Base-by-base conservation (phyloP, 768 basidiomycete genomes). In the Mycena venus region DNA sequence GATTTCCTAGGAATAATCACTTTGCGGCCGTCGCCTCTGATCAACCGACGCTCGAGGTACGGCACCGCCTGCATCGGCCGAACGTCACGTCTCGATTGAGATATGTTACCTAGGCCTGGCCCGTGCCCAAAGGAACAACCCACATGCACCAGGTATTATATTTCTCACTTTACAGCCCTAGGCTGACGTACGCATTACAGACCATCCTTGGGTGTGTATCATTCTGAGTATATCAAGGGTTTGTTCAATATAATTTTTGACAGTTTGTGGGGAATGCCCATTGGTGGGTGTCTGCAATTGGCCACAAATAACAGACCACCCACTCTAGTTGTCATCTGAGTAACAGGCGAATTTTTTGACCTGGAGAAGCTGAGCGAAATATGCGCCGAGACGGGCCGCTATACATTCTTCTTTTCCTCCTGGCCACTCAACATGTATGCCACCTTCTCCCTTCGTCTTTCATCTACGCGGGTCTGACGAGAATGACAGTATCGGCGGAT, bases 361-460 rank as follows among this genome's bases (percentile, higher is more conserved):
- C 83, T 94, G 44, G 93, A 94, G 80, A 86, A 87, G 70, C 84
- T 94, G 3, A 88, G 91, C 14, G 82, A 88, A 71, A 82, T 84
- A 10, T 94, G 91, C 78, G 87, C 87, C 6, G 88, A 89, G 73
- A 89, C 88, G 2, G 87, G 88, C 6, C 83, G 92, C 76, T 94
- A 92, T 79, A 91, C 91, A 12, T 93, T 95, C 81, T 94, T 94
- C 87, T 93, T 94, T 83, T 88, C 92, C 1, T 93, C 92, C 3
- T 93, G 91, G 92, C 93, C 93, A 0, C 84, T 95, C 74, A 89
- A 93, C 80, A 90, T 94, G 92, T 93, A 76, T 77, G 91, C 82
- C 9, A 27, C 31, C 59, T 25, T 14, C 31, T 25, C 31, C 31
- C 34, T 31, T 56, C 10, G 11, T 53, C 10, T 38, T 32, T 59